Evolutionary conservation across 2,329 filamentous ascomycete species (phyloP), one percentile per base, ranked within the genome.

Genomic region (Dryadomyces quercus-mongolicae): DNA sequence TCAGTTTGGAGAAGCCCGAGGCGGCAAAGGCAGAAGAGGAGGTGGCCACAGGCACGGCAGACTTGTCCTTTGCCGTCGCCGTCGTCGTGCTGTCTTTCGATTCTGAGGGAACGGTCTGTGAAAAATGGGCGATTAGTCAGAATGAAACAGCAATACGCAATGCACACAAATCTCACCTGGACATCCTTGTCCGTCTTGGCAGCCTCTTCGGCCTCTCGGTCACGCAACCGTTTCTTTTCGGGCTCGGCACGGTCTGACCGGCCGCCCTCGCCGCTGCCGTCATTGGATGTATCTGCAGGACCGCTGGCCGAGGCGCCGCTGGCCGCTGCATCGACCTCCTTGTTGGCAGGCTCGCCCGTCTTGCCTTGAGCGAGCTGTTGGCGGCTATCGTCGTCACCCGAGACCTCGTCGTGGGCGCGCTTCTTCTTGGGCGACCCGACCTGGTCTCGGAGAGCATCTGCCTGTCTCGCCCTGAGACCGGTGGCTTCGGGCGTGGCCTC

Each of bases 1-100:
- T 76, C 54, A 88, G 78, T 52, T 83, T 81, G 52, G 83, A 79
- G 63, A 90, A 82, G 18, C 77, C 80, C 3, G 86, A 90, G 49
- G 74, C 75, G 21, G 81, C 80, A 65, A 90, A 90, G 6, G 83
- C 80, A 10, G 78, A 78, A 13, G 74, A 58, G 7, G 84, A 81
- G 18, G 80, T 77, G 20, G 56, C 12, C 4, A 66, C 64, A 40
- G 59, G 58, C 47, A 44, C 25, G 3, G 52, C 31, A 12, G 51
- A 18, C 45, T 49, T 49, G 38, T 53, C 53, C 12, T 55, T 48
- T 4, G 25, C 25, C 4, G 25, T 8, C 12, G 25, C 25, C 4
- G 25, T 8, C 12, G 51, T 44, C 6, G 18, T 18, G 46, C 16
- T 18, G 40, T 25, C 42, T 15, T 62, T 67, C 51, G 65, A 66